phyloP scores from a whole-genome alignment of 2,329 filamentous ascomycete species.

The Fusarium anthophilum region DNA sequence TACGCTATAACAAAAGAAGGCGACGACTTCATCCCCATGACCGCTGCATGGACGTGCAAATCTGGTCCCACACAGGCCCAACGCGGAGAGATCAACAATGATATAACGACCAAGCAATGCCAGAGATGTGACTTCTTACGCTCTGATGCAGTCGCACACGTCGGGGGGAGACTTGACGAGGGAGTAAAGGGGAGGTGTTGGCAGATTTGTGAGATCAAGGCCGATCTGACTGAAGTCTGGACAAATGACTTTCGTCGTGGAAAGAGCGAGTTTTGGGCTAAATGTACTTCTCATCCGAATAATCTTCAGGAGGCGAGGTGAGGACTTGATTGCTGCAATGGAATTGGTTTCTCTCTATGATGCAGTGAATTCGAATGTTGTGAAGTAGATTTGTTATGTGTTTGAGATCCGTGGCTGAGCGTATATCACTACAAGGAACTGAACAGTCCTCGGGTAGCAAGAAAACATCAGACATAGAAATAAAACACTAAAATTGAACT shows the following conservation, averaged over 20 bases:
- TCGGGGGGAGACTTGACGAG: background rate
- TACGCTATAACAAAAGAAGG: background rate
- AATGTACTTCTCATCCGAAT: background rate
- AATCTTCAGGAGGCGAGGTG: rapidly evolving
- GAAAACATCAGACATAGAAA: no score
- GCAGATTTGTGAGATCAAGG: background rate
- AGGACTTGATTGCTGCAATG: background rate
- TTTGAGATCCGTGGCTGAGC: background rate
- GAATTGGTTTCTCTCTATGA: background rate
- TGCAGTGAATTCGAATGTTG: background rate
- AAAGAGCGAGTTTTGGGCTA: background rate
- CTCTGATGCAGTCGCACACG: background rate
- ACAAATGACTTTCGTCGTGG: background rate
- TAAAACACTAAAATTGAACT: rapidly evolving
- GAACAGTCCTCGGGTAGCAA: no score
- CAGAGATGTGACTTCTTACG: rapidly evolving
- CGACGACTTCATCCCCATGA: background rate
- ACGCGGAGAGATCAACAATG: background rate
- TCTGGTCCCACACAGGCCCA: background rate
- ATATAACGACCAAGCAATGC: background rate
- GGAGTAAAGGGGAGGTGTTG: background rate
- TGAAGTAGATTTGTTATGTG: background rate
- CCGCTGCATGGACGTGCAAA: background rate
- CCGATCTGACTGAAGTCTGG: background rate
- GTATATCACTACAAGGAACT: background rate